Conservation (phyloP, 305 asterid genomes). For the Caryopteris hybrid region DNA sequence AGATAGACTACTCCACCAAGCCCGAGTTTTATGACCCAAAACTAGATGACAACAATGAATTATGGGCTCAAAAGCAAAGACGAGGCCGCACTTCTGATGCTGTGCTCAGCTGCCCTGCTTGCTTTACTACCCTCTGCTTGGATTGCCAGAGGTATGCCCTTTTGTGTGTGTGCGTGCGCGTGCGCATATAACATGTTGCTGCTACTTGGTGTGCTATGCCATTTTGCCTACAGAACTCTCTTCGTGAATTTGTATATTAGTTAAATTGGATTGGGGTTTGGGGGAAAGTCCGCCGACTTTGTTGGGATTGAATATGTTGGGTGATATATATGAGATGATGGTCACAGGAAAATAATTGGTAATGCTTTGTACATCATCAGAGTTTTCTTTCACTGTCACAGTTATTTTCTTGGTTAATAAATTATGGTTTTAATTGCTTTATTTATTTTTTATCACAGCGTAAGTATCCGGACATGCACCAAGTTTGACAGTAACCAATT, state of each 20-base stretch:
- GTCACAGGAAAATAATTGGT: neutral
- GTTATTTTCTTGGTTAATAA: no score
- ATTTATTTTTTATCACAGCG: no score
- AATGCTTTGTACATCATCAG: neutral
- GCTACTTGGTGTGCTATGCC: no score
- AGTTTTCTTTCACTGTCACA: no score
- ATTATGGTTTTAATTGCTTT: no score
- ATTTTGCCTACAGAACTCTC: neutral
- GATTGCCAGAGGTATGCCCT: constrained; percentile 72
- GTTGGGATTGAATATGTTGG: neutral
- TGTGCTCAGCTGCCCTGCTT: constrained; percentile 91
- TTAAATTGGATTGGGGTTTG: no score
- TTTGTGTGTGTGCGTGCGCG: neutral
- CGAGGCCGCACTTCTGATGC: constrained; percentile 69
- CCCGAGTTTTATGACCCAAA: constrained; percentile 77
- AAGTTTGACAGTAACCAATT: no score
- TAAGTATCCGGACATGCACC: no score
- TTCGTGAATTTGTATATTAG: neutral
- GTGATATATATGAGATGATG: neutral
- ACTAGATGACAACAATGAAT: constrained; percentile 65
- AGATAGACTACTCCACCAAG: constrained; percentile 72
- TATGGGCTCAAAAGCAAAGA: constrained; percentile 69
- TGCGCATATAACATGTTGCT: neutral
- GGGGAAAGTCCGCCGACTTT: neutral
- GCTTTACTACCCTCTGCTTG: constrained; percentile 82